A percentile compares a stretch with the other conserved stretches of the same genome.
Conservation (phyloP, 2,329 filamentous ascomycete species). For the Botryosphaeria agaves region DNA sequence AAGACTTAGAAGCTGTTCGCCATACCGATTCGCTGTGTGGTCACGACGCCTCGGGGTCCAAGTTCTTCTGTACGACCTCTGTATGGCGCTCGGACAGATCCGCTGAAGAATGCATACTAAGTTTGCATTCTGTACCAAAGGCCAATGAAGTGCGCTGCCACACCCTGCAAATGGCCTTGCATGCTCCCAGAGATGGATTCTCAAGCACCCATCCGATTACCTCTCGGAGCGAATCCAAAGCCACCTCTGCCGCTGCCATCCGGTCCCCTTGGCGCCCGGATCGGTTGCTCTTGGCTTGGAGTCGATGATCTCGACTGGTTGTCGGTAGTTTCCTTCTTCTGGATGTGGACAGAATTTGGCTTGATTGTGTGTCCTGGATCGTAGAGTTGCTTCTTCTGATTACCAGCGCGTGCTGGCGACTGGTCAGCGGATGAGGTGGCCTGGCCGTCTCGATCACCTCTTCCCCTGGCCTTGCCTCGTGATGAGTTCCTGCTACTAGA, state of each 20-base stretch:
- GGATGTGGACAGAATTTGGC: slow-evolving; percentile 33
- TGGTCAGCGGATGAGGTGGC: slow-evolving; percentile 16
- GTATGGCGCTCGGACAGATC: no score
- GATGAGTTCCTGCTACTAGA: slow-evolving; percentile 6
- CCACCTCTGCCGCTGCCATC: slow-evolving; percentile 61
- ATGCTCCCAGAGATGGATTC: no score
- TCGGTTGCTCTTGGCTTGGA: slow-evolving; percentile 46
- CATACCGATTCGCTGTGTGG: no score
- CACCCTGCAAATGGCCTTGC: no score
- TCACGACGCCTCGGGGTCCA: no score
- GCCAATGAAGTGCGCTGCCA: no score
- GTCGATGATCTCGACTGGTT: slow-evolving; percentile 27
- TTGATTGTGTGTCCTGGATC: slow-evolving; percentile 58
- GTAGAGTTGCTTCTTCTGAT: slow-evolving; percentile 45
- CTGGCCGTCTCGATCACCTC: slow-evolving; percentile 18
- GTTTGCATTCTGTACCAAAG: no score
- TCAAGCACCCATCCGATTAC: no score
- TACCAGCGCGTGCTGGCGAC: slow-evolving; percentile 17
- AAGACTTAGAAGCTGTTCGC: no score
- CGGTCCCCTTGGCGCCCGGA: slow-evolving; percentile 61
- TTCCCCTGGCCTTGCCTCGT: slow-evolving; percentile 17
- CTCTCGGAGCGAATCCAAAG: slow-evolving; percentile 56
- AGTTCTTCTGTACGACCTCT: no score
- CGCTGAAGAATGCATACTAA: no score
- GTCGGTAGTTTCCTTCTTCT: slow-evolving; percentile 25